These are phyloP conservation scores for Chalciporus sp. DNA, from an alignment of 1,284 basidiomycete genomes.

Conservation along the genomic window DNA sequence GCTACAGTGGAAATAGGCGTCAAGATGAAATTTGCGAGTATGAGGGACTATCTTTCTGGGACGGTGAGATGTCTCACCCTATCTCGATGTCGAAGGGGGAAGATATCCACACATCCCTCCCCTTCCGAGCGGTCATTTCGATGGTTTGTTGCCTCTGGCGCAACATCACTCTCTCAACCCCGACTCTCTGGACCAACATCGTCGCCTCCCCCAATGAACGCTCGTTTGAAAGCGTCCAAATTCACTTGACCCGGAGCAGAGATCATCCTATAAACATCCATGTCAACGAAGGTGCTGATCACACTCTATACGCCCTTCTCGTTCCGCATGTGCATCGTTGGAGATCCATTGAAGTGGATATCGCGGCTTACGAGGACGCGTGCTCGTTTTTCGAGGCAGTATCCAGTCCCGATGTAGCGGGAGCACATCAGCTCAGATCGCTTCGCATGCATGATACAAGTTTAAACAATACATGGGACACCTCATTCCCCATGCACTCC, in stretches of 20 bases:
- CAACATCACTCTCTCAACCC: no score
- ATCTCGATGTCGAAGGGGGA: no score
- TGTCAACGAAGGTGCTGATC: constrained; percentile 22
- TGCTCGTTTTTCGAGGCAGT: constrained; percentile 44
- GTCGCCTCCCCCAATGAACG: not conserved
- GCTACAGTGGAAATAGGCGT: no score
- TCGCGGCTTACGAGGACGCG: constrained; percentile 47
- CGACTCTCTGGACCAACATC: not conserved
- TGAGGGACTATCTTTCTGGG: no score
- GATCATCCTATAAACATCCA: constrained; percentile 14
- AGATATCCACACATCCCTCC: no score
- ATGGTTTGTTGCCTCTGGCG: no score
- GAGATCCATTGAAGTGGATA: constrained; percentile 48
- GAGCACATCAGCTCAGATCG: constrained; percentile 51
- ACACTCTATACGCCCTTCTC: constrained; percentile 48
- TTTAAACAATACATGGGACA: constrained; percentile 43
- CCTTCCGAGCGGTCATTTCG: no score
- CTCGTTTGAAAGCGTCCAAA: not conserved
- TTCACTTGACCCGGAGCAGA: not conserved
- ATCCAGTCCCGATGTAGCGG: constrained; percentile 34
- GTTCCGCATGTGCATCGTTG: constrained; percentile 52
- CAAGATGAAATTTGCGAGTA: no score
- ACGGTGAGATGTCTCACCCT: no score
- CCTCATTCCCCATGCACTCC: constrained; percentile 32
- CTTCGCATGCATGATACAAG: constrained; percentile 47